Percentiles rank a stretch among this genome's conserved stretches.
Conservation (phyloP, 768 basidiomycete species). For the Tylopilus balloui region DNA sequence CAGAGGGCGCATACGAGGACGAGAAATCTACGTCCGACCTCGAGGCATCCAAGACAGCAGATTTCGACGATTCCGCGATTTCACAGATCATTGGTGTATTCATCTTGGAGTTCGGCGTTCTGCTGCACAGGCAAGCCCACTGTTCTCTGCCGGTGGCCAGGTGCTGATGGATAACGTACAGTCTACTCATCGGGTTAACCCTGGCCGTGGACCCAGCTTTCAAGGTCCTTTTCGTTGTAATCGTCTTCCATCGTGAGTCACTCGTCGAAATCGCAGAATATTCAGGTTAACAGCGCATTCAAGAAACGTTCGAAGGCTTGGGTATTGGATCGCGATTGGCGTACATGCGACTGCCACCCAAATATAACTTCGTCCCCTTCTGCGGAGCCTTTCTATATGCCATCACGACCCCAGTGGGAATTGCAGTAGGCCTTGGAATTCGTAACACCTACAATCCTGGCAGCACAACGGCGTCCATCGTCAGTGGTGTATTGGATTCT, state of each 20-base stretch:
- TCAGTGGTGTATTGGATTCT: conserved; percentile 82
- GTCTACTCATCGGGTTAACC: conserved; percentile 83
- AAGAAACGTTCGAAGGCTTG: conserved; percentile 92
- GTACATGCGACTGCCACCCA: conserved; percentile 54
- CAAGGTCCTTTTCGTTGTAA: conserved; percentile 81
- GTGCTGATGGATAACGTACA: conserved; percentile 23
- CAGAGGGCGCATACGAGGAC: conserved; percentile 38
- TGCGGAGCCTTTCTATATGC: conserved; percentile 63
- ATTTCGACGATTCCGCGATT: conserved; percentile 39
- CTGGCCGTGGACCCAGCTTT: conserved; percentile 84
- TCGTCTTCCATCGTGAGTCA: conserved; percentile 88
- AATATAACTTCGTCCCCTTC: conserved; percentile 55
- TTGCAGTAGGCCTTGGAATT: conserved; percentile 78
- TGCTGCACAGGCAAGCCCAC: conserved; percentile 62
- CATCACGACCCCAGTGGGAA: conserved; percentile 80
- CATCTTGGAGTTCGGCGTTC: conserved; percentile 91
- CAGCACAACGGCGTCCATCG: conserved; percentile 69
- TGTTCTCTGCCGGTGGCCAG: not conserved
- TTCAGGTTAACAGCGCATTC: not conserved
- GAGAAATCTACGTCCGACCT: conserved; percentile 23
- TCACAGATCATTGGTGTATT: conserved; percentile 84
- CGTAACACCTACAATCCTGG: conserved; percentile 77
- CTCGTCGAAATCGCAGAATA: not conserved
- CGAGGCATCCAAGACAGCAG: conserved; percentile 17
- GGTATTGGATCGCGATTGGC: conserved; percentile 90